Percentiles rank a stretch among this genome's conserved stretches.
phyloP scores from a whole-genome alignment of 495 filamentous ascomycete species.

The Trichoderma erinaceum region DNA sequence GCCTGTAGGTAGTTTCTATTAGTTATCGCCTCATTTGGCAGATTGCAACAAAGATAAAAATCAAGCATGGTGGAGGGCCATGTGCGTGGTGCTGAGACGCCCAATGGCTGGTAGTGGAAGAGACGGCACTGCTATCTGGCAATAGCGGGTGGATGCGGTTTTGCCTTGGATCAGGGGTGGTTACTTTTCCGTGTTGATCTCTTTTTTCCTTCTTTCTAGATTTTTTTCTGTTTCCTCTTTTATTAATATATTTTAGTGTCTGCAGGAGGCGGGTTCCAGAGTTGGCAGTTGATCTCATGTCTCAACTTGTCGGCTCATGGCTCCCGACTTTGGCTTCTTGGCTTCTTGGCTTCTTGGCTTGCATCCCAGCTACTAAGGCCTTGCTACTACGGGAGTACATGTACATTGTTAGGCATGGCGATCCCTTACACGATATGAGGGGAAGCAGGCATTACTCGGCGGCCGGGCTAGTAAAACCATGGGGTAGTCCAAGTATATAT shows the following conservation, averaged over 20 bases:
- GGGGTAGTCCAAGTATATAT: no score
- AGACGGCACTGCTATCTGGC: background rate
- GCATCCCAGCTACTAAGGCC: background rate
- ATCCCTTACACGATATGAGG: no score
- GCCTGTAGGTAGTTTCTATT: no score
- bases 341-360: background rate
- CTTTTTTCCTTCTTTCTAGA: background rate
- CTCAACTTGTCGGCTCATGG: background rate
- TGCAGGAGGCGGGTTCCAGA: background rate
- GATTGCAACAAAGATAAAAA: background rate
- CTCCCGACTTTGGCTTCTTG: background rate
- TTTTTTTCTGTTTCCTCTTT: background rate
- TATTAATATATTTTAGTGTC: background rate
- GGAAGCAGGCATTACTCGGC: no score
- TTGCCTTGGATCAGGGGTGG: background rate
- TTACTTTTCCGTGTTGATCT: background rate
- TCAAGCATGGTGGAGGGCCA: background rate
- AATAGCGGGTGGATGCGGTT: background rate
- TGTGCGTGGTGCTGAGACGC: conserved; percentile 2
- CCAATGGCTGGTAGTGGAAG: conserved; percentile 6
- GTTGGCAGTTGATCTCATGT: conserved; percentile 12
- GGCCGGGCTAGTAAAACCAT: no score
- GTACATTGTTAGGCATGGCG: no score
- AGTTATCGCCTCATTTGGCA: background rate
- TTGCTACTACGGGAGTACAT: no score